Evolutionary conservation across 176 grass and related monocot genomes (phyloP).

Genomic region (Musa troglodytarum): DNA sequence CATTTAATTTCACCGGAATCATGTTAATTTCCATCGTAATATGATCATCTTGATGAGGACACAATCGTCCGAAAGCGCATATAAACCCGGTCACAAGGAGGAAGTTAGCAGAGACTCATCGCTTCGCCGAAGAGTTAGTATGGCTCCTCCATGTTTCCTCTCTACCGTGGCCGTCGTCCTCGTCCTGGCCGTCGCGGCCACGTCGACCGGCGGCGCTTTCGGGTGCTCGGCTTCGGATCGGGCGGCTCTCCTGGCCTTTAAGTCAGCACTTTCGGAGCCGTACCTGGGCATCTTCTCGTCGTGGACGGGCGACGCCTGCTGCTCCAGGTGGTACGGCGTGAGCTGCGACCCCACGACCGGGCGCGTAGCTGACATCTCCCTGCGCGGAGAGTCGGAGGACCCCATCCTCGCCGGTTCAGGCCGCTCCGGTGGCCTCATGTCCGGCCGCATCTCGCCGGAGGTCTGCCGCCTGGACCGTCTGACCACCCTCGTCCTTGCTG

Average conservation of each 20-base stretch:
- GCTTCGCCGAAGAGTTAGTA: background rate
- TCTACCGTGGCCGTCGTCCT: background rate
- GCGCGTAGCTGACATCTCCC: slow-evolving; percentile 55
- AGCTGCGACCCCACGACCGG: slow-evolving; percentile 59
- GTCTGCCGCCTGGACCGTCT: slow-evolving; percentile 56
- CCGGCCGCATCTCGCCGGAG: slow-evolving; percentile 60
- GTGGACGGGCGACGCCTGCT: slow-evolving; percentile 34
- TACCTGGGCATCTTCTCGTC: slow-evolving; percentile 75
- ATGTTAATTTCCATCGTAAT: background rate
- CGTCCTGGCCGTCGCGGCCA: background rate
- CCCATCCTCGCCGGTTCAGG: slow-evolving; percentile 55
- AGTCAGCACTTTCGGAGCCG: slow-evolving; percentile 55
- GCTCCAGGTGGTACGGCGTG: slow-evolving; percentile 64
- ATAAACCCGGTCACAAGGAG: slow-evolving; percentile 10
- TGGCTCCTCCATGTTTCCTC: background rate
- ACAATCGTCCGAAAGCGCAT: background rate
- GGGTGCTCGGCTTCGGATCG: slow-evolving; percentile 30
- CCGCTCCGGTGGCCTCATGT: slow-evolving; percentile 50
- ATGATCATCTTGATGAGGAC: background rate
- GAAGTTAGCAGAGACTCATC: background rate
- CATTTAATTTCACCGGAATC: background rate
- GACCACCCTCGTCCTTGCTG: slow-evolving; percentile 39
- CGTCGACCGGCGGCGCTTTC: too few relatives aligned
- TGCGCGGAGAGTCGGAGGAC: slow-evolving; percentile 83
- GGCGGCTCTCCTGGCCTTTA: slow-evolving; percentile 54